Base-by-base conservation (phyloP, 2,329 filamentous ascomycete species). In the Davidsoniella neocaledoniae region DNA sequence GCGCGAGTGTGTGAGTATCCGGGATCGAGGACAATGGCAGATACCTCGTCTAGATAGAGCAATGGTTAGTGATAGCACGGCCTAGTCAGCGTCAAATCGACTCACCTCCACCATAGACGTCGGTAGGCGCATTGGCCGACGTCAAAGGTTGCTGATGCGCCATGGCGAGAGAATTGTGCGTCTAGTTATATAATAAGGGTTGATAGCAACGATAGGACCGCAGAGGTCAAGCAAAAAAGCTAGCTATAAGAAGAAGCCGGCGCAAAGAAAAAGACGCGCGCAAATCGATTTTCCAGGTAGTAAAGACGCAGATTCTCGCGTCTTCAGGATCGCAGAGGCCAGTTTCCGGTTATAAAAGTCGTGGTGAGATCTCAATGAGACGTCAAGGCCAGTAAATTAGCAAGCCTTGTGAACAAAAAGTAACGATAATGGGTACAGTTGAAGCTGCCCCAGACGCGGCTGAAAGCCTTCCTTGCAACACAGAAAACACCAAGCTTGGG, bases 1-100 rank as follows among this genome's bases (percentile, higher is more conserved):
- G 88, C 91, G 66, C 93, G 87, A 39, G 85, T 88, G 57, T 79
- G 82, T 61, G 84, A 86, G 68, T 87, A 95, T 54, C 93, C 91
- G 2, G 91, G 85, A 62, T 98, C 91, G 61, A 98, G 85, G 37
- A 98, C 86, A 58, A 98, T 83, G 48, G 93, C 93, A 36, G 88
- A 93, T 56, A 98, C 88, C 70, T 98, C 91, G 71, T 98, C 91
- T 33, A 33, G 8, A 33, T 12, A 46, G 48, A 48, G 47, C 47
- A 47, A 53, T 38, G 21, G 52, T 43, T 25, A 46, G 46, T 51
- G 38, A 26, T 37, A 44, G 42, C 36, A 36, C 42, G 42, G 43
- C 25, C 46, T 38, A 37, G 49, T 33, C 29, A 26, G 45, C 41
- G 42, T 36, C 44, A 40, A 41, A 48, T 19, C 40, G 14, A 52